phyloP scores from a whole-genome alignment of 2,329 filamentous ascomycete genomes.

The Sporothrix sp. region DNA sequence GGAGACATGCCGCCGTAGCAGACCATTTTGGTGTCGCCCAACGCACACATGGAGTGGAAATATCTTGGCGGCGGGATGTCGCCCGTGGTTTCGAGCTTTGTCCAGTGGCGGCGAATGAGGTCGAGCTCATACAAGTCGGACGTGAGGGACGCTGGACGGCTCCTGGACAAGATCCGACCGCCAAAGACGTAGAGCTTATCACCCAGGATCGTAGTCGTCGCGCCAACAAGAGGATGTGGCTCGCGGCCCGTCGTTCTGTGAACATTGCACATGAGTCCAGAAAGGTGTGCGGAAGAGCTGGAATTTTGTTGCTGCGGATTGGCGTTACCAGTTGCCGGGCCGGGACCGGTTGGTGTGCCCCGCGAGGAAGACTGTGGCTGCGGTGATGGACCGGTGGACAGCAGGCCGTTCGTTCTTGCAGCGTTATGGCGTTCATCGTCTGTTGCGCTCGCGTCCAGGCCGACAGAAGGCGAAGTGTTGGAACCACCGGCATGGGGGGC shows the following conservation, averaged over 20 bases:
- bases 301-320: constrained; percentile 29
- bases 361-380: constrained; percentile 28
- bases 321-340: constrained; percentile 22
- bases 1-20: constrained; percentile 99
- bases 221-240: constrained; percentile 83
- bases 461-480: neutral
- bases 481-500: neutral
- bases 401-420: constrained; percentile 43
- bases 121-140: constrained; percentile 91
- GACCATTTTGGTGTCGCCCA: constrained; percentile 92
- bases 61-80: constrained; percentile 87
- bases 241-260: constrained; percentile 82
- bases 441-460: constrained; percentile 30
- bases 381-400: constrained; percentile 49
- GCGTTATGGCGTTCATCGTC: constrained; percentile 41
- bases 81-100: constrained; percentile 72
- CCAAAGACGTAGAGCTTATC: constrained; percentile 98
- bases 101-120: constrained; percentile 85
- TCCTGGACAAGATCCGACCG: constrained; percentile 76
- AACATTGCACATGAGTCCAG: constrained; percentile 61
- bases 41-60: constrained; percentile 89
- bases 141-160: constrained; percentile 68
- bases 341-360: constrained; percentile 28
- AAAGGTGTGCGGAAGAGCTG: constrained; percentile 48
- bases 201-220: constrained; percentile 87